Evolutionary conservation across 768 basidiomycete genomes (phyloP), one percentile per base, ranked within the genome.

Genomic region (Russula sp.): DNA sequence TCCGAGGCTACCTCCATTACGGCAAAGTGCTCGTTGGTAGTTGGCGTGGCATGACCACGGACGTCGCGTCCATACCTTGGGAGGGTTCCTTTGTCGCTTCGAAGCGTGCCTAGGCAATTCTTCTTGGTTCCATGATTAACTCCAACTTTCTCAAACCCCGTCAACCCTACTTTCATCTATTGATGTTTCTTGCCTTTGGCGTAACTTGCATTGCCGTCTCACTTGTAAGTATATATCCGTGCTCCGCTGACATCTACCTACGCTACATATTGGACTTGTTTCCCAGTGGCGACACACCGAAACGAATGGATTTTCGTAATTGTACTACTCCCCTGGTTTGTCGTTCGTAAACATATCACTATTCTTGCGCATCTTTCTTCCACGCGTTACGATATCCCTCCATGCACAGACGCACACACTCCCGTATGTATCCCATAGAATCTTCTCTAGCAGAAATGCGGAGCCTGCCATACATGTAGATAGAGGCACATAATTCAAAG

Each of bases 1-100:
- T 90, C 66, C 86, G 83, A 36, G 89, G 89, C 6, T 90, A 89
- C 69, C 64, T 91, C 50, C 79, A 85, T 7, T 86, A 82, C 0
- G 81, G 80, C 9, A 73, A 79, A 60, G 87, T 80, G 59, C 81
- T 90, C 63, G 86, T 87, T 16, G 89, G 89, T 5, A 84, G 83
- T 59, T 90, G 88, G 89, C 77, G 88, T 35, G 72, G 72, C 49
- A 74, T 75, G 66, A 79, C 78, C 42, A 70, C 69, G 56, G 75
- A 69, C 60, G 79, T 81, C 47, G 74, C 76, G 3, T 69, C 76
- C 6, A 67, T 74, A 10, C 84, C 84, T 11, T 83, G 81, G 71
- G 88, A 90, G 69, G 80, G 83, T 35, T 77, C 87, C 7, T 87
- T 88, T 66, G 76, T 79, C 46, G 80, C 86, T 78, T 81, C 83